Evolutionary conservation across 2,329 filamentous ascomycete genomes (phyloP).

Genomic region (Byssothecium circinans): DNA sequence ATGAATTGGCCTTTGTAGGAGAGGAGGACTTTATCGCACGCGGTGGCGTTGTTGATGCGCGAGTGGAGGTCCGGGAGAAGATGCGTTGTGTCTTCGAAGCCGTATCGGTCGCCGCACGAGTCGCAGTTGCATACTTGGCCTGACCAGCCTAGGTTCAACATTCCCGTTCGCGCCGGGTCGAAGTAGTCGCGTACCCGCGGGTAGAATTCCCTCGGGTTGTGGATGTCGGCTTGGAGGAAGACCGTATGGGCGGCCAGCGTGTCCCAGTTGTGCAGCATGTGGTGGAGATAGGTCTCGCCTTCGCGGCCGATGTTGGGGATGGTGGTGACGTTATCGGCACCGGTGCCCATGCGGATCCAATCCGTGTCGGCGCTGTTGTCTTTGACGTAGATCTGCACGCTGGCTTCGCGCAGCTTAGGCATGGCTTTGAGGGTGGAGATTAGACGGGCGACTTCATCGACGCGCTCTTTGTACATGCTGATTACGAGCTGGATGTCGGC

Average conservation of each 20-base stretch:
- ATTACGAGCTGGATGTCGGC: slow-evolving; percentile 38
- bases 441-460: slow-evolving; percentile 24
- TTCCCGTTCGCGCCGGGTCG: slow-evolving; percentile 43
- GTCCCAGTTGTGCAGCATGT: slow-evolving; percentile 50
- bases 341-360: slow-evolving; percentile 16
- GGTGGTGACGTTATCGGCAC: slow-evolving; percentile 25
- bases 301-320: slow-evolving; percentile 48
- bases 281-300: slow-evolving; percentile 50
- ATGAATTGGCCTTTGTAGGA: slow-evolving; percentile 53
- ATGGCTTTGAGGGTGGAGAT: slow-evolving; percentile 20
- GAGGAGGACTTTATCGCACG: slow-evolving; percentile 41
- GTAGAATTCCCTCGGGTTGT: slow-evolving; percentile 42
- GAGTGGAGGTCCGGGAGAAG: slow-evolving; percentile 42
- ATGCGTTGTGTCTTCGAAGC: slow-evolving; percentile 43
- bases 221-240: slow-evolving; percentile 51
- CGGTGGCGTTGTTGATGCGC: slow-evolving; percentile 18
- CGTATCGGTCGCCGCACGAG: slow-evolving; percentile 44
- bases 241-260: slow-evolving; percentile 48
- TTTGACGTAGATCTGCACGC: slow-evolving; percentile 36
- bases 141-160: slow-evolving; percentile 47
- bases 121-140: slow-evolving; percentile 44
- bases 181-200: slow-evolving; percentile 46
- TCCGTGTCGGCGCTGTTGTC: slow-evolving; percentile 21
- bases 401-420: slow-evolving; percentile 16
- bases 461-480: slow-evolving; percentile 43